A percentile compares a stretch with the other conserved stretches of the same genome.
phyloP scores from a whole-genome alignment of 805 yeast species.

The Yamadazyma philogaea region DNA sequence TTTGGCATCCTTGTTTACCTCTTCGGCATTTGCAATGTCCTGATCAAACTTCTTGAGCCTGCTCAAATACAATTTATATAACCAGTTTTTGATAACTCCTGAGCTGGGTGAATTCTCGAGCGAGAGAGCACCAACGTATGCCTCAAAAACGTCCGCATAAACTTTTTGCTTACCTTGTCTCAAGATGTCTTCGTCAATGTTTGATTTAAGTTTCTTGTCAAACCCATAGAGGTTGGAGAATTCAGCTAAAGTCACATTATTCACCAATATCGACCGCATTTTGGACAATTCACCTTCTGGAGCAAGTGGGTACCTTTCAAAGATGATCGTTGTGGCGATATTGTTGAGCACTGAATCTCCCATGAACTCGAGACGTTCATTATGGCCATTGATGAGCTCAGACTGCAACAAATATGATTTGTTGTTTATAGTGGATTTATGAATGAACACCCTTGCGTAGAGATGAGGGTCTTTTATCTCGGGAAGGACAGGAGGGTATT shows the following conservation, averaged over 20 bases:
- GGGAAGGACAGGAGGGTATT: slow-evolving; percentile 47
- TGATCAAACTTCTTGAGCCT: slow-evolving; percentile 31
- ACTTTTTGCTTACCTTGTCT: slow-evolving; percentile 61
- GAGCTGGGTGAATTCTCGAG: slow-evolving; percentile 53
- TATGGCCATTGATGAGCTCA: slow-evolving; percentile 62
- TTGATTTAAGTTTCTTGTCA: slow-evolving; percentile 51
- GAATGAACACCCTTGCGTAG: slow-evolving; percentile 72
- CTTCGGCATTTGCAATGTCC: slow-evolving; percentile 32
- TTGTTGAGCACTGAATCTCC: slow-evolving; percentile 85
- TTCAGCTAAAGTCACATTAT: slow-evolving; percentile 66
- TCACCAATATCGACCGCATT: slow-evolving; percentile 66
- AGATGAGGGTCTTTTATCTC: slow-evolving; percentile 56
- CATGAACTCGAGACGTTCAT: slow-evolving; percentile 84
- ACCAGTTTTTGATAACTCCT: slow-evolving; percentile 54
- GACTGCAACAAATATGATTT: slow-evolving; percentile 52
- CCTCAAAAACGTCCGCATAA: slow-evolving; percentile 89
- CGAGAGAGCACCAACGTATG: slow-evolving; percentile 83
- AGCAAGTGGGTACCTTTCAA: slow-evolving; percentile 60
- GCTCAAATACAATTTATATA: slow-evolving; percentile 49
- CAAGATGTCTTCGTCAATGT: slow-evolving; percentile 44
- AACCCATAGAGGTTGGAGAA: slow-evolving; percentile 71
- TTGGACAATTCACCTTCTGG: slow-evolving; percentile 79
- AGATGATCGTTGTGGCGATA: slow-evolving; percentile 67
- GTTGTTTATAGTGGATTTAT: slow-evolving; percentile 67
- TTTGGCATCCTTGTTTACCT: slow-evolving; percentile 66